These are phyloP conservation scores for Elaeagnus macrophylla DNA, from an alignment of 306 rosid species.

Conservation along the genomic window DNA sequence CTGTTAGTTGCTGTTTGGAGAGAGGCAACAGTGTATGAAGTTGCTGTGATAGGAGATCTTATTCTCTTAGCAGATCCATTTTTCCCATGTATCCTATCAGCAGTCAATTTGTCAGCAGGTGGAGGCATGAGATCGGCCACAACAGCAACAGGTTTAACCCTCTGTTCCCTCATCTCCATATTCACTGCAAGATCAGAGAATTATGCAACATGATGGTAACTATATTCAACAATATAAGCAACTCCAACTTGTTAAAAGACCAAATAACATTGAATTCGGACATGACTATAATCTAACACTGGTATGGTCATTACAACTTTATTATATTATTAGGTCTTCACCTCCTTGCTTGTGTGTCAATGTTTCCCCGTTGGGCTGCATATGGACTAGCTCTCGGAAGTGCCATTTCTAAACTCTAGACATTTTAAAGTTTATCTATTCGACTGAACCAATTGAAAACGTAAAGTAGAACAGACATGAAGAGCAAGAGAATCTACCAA, in stretches of 20 bases:
- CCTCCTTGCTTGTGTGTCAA: too few species aligned
- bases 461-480: not conserved
- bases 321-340: too few species aligned
- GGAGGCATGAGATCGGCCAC: slow-evolving; percentile 74
- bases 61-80: slow-evolving; percentile 69
- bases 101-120: slow-evolving; percentile 55
- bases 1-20: slow-evolving; percentile 96
- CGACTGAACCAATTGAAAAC: too few species aligned
- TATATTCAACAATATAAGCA: slow-evolving; percentile 1
- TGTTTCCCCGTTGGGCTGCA: too few species aligned
- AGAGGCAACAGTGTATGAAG: slow-evolving; percentile 74
- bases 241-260: not conserved
- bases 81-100: slow-evolving; percentile 53
- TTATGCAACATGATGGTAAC: slow-evolving; percentile 1
- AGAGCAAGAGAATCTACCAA: slow-evolving; percentile 41
- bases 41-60: slow-evolving; percentile 90
- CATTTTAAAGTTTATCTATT: too few species aligned
- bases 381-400: too few species aligned
- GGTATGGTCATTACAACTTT: too few species aligned
- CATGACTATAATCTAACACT: too few species aligned
- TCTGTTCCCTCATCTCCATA: slow-evolving; percentile 70
- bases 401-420: too few species aligned
- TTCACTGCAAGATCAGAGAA: slow-evolving; percentile 35
- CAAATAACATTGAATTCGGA: too few species aligned
- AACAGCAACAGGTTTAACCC: slow-evolving; percentile 48